phyloP scores from a whole-genome alignment of 1,284 basidiomycete species.

The Thecaphora thlaspeos region DNA sequence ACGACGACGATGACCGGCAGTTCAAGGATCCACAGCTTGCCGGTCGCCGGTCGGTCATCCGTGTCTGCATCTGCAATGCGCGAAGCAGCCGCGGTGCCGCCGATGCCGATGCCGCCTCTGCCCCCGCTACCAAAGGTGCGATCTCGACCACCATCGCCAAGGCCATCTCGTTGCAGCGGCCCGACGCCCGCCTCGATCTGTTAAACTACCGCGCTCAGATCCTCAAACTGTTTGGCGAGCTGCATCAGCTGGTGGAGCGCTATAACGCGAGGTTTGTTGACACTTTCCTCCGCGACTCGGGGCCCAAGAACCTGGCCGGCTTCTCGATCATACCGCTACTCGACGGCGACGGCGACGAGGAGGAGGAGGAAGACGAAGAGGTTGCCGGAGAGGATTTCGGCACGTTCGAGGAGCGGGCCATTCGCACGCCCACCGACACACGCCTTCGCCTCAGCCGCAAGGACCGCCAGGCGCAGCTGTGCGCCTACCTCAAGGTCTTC shows the following conservation, averaged over 20 bases:
- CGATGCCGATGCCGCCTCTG: neutral
- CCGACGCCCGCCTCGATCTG: slow-evolving; percentile 40
- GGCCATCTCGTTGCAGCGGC: slow-evolving; percentile 24
- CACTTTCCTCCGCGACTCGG: slow-evolving; percentile 41
- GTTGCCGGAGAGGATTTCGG: neutral
- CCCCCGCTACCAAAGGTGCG: neutral
- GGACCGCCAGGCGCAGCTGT: slow-evolving; percentile 42
- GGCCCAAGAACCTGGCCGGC: slow-evolving; percentile 28
- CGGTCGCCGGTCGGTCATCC: slow-evolving; percentile 21
- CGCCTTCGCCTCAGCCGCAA: slow-evolving; percentile 12
- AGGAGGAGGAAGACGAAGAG: slow-evolving; percentile 4
- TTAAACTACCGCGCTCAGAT: slow-evolving; percentile 51
- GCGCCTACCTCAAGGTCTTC: slow-evolving; percentile 74
- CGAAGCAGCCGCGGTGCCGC: slow-evolving; percentile 11
- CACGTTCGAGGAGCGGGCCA: neutral
- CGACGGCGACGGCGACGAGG: slow-evolving; percentile 17
- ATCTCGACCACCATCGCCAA: slow-evolving; percentile 23
- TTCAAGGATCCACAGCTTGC: slow-evolving; percentile 43
- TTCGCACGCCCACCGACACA: neutral
- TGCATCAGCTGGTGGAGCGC: slow-evolving; percentile 34
- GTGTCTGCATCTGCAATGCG: slow-evolving; percentile 33
- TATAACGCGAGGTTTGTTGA: slow-evolving; percentile 41
- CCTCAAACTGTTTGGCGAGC: slow-evolving; percentile 37
- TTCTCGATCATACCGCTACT: slow-evolving; percentile 24
- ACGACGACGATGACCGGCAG: slow-evolving; percentile 36